Evolutionary conservation across 345 rosid genomes (phyloP).

Genomic region (Mercurialis annua): DNA sequence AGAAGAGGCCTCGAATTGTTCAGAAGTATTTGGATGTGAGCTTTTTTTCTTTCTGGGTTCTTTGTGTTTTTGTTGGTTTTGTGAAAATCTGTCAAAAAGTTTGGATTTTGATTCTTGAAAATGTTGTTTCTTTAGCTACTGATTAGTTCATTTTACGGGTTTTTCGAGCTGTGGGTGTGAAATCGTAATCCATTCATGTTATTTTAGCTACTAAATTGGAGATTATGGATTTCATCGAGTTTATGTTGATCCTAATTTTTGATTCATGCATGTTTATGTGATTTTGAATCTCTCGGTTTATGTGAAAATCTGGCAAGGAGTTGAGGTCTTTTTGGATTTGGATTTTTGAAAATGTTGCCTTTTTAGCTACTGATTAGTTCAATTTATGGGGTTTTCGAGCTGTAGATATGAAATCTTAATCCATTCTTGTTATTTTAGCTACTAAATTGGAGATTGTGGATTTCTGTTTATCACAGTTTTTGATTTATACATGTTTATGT

Average conservation of each 20-base stretch:
- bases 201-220: neutral
- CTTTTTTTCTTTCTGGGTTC: neutral
- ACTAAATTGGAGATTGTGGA: neutral
- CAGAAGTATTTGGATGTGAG: slow-evolving; percentile 36
- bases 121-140: neutral
- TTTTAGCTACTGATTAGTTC: neutral
- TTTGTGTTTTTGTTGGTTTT: neutral
- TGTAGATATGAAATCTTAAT: neutral
- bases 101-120: neutral
- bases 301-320: neutral
- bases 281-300: neutral
- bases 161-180: neutral
- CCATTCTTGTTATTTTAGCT: no score
- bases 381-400: slow-evolving; percentile 9
- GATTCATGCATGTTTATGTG: neutral
- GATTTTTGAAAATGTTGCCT: neutral
- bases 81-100: no score
- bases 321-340: neutral
- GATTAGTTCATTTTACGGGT: neutral
- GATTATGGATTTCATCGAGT: neutral
- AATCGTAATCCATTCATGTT: neutral
- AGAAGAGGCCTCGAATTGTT: slow-evolving; percentile 28
- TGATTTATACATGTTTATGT: neutral
- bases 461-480: neutral
- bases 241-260: neutral